Percentiles rank a stretch among this genome's conserved stretches.
Conservation (phyloP, 345 rosid species). For the Lepidium sativum region DNA sequence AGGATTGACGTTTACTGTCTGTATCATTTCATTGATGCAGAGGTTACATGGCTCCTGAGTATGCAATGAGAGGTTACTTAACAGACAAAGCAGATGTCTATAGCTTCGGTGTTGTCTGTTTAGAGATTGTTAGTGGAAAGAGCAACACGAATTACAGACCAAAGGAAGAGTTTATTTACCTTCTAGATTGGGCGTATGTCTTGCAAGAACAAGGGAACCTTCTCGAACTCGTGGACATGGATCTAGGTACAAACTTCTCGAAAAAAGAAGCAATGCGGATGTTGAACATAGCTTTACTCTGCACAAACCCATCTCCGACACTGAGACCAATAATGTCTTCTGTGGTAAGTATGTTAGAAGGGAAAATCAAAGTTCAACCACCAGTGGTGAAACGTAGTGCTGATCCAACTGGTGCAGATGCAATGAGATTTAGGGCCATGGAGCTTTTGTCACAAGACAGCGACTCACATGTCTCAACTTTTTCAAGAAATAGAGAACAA, state of each 20-base stretch:
- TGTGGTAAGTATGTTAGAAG: no score
- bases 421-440: no score
- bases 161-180: conserved; percentile 88
- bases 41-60: conserved; percentile 99
- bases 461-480: no score
- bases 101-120: conserved; percentile 73
- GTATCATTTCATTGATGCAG: conserved; percentile 22
- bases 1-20: background rate
- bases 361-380: no score
- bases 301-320: conserved; percentile 96
- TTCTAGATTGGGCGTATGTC: conserved; percentile 92
- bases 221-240: conserved; percentile 69
- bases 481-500: no score
- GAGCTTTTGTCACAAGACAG: no score
- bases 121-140: conserved; percentile 87
- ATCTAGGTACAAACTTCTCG: conserved; percentile 46
- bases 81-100: conserved; percentile 92
- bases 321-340: no score
- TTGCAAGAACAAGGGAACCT: conserved; percentile 92
- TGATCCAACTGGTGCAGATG: no score
- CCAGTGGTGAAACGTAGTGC: no score
- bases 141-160: conserved; percentile 97
- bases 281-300: conserved; percentile 63
- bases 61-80: conserved; percentile 97
- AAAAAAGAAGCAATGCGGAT: conserved; percentile 57